Evolutionary conservation across 176 grass and related monocot genomes (phyloP), one percentile per base, ranked within the genome.

Genomic region (Eragrostis nindensis): DNA sequence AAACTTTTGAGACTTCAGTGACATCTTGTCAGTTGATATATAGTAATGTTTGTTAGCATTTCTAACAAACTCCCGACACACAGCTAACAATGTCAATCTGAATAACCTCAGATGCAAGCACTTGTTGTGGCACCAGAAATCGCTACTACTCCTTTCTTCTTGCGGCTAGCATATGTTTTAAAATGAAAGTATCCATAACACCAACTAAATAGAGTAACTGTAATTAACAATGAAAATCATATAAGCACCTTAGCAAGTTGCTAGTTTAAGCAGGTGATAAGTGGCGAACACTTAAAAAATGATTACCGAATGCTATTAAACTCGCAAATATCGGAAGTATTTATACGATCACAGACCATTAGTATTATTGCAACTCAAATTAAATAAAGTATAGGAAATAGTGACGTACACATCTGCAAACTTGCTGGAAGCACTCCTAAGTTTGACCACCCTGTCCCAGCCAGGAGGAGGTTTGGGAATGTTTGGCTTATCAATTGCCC

Each of bases 401-500:
- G 84, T 76, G 59, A 30, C 85, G 70, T 90, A 94, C 92, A 97
- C 92, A 85, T 97, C 95, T 55, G 92, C 95, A 66, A 97, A 97
- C 47, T 80, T 93, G 76, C 57, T 85, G 73, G 83, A 87, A 30
- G 90, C 95, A 19, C 87, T 87, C 16, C 95, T 86, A 74, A 97
- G 85, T 87, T 90, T 87, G 70, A 97, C 84, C 63, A 92, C 86
- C 52, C 95, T 89, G 61, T 97, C 73, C 95, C 92, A 97, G 15
- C 90, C 95, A 82, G 85, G 76, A 53, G 95, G 92, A 29, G 95
- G 62, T 75, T 88, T 83, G 1, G 77, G 79, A 75, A 97, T 94
- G 67, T 80, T 89, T 39, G 92, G 87, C 53, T 76, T 97, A 86
- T 97, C 95, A n/a, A 94, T 87, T 42, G 95, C 95, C 95, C 95